A percentile compares a stretch with the other conserved stretches of the same genome.
Evolutionary conservation across 2,329 filamentous ascomycete species (phyloP).

Genomic region (Cytospora paraplurivora): DNA sequence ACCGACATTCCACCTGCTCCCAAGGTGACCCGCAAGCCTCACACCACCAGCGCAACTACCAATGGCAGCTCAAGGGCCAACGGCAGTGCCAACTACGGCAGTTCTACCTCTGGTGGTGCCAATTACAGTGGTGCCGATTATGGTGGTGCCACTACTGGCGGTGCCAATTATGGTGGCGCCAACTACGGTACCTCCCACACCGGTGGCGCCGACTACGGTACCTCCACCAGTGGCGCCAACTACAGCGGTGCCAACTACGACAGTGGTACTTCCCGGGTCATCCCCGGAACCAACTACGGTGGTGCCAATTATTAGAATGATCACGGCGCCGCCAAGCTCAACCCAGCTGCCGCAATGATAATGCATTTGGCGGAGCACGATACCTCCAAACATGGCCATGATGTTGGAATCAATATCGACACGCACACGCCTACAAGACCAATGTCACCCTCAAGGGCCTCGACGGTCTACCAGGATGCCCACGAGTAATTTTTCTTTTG

Average conservation of each 20-base stretch:
- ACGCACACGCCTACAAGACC: background rate
- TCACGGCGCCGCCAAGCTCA: background rate
- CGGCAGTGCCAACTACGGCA: slow-evolving; percentile 29
- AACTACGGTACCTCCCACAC: slow-evolving; percentile 9
- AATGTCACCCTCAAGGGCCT: slow-evolving; percentile 8
- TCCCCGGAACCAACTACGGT: too few species aligned
- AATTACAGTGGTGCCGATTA: background rate
- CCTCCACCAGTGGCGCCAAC: too few species aligned
- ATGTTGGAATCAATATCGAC: background rate
- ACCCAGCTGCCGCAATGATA: background rate
- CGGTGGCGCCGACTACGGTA: slow-evolving; percentile 29
- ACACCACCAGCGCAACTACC: slow-evolving; percentile 31
- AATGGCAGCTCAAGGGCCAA: slow-evolving; percentile 30
- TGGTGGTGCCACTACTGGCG: slow-evolving; percentile 25
- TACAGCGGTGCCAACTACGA: slow-evolving; percentile 30
- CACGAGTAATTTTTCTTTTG: slow-evolving; percentile 6
- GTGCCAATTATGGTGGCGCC: slow-evolving; percentile 21
- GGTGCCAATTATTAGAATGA: background rate
- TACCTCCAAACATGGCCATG: background rate
- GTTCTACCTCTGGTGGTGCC: too few species aligned
- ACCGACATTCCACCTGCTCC: slow-evolving; percentile 67
- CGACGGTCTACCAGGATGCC: slow-evolving; percentile 19
- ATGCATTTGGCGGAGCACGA: background rate
- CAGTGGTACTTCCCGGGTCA: background rate
- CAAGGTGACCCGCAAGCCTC: slow-evolving; percentile 51